Base-by-base conservation (phyloP, 768 basidiomycete genomes). In the Lactarius trivialis region DNA sequence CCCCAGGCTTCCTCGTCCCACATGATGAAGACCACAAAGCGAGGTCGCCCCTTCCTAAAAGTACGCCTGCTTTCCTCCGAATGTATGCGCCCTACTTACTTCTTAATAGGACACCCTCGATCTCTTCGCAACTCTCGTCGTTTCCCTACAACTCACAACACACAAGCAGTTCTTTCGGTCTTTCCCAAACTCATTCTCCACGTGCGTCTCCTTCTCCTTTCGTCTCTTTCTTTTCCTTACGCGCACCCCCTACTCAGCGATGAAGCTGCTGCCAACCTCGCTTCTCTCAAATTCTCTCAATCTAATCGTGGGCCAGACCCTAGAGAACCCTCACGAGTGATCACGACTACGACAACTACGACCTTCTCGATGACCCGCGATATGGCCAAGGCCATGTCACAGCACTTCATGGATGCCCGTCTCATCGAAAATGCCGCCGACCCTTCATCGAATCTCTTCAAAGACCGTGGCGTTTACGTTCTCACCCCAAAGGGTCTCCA, bases 351-450 rank as follows among this genome's bases (percentile, higher is more conserved):
- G 0, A 99, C 97, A 7, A 98, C 97, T 6, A 99, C 97, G 48
- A 99, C 97, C 36, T 99, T 99, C 78, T 93, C 93, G 65, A 98
- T 99, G 97, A 93, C 93, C 68, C 89, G 97, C 69, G 97, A 99
- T 50, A 98, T 99, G 91, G 97, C 97, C 66, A 98, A 98, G 78
- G 93, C 93, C 36, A 98, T 99, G 88, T 91, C 93, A 77, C 97
- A 99, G 76, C 94, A 98, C 73, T 98, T 98, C 72, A 97, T 99
- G 93, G 97, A 98, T 68, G 94, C 97, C 61, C 91, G 94, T 67
- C 81, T 98, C 65, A 94, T 98, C 67, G 95, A 98, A 76, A 98
- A 98, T 72, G 96, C 93, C 17, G 85, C 91, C 19, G 97, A 99
- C 76, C 88, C 89, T 36, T 80, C 82, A 26, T 89, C 89, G 17